Conservation (phyloP, 1,139 yeast species). For the Sugiyamaella neomexicana region DNA sequence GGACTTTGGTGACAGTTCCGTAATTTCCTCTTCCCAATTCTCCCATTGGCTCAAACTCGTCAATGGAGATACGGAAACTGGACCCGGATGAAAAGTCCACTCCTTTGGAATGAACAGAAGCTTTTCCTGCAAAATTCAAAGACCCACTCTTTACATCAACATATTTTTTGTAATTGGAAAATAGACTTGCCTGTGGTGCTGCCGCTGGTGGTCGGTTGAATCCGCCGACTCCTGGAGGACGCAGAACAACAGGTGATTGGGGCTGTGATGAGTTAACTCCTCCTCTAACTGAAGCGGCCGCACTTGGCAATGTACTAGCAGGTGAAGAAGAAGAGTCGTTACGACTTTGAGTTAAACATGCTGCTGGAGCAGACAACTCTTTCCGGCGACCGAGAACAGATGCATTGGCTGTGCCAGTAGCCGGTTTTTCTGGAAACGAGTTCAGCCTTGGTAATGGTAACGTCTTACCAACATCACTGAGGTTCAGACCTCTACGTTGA, state of each 20-base stretch:
- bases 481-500: conserved; percentile 38
- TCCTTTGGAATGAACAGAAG: conserved; percentile 88
- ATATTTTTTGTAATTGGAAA: conserved; percentile 82
- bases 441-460: conserved; percentile 19
- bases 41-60: conserved; percentile 78
- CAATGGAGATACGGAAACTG: conserved; percentile 80
- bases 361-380: conserved; percentile 7
- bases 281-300: neutral
- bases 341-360: neutral
- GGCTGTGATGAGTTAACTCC: neutral
- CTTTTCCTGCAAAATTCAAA: conserved; percentile 88
- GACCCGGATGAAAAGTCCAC: conserved; percentile 88
- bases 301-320: neutral
- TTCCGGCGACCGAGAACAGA: conserved; percentile 1
- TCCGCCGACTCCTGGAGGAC: conserved; percentile 15
- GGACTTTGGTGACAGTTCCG: conserved; percentile 89
- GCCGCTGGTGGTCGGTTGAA: conserved; percentile 1
- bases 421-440: conserved; percentile 19
- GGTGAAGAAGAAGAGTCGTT: neutral
- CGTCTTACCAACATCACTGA: conserved; percentile 20
- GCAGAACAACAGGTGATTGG: neutral
- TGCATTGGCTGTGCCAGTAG: conserved; percentile 9
- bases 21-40: conserved; percentile 95
- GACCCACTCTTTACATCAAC: conserved; percentile 91
- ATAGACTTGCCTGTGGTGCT: conserved; percentile 37